These are phyloP conservation scores for Cladophialophora carrionii DNA, from an alignment of 2,329 filamentous ascomycete genomes.

Conservation along the genomic window DNA sequence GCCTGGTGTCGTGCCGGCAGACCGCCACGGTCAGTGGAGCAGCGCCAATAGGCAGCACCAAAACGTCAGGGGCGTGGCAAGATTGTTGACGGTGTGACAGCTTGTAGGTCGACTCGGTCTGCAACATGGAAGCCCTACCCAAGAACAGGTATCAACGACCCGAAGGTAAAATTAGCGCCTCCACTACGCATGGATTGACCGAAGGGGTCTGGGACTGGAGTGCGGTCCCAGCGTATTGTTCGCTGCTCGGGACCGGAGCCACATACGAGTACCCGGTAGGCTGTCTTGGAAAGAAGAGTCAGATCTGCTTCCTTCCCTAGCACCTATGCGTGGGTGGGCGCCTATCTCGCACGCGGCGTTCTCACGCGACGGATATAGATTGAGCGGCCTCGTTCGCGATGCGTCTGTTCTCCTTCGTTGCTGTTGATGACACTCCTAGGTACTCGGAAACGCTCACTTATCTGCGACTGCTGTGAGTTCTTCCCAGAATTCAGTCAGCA, in stretches of 20 bases:
- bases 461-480: not conserved
- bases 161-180: not conserved
- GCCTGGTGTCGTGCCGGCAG: not conserved
- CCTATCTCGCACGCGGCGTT: not conserved
- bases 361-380: not conserved
- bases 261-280: no score
- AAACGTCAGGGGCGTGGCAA: constrained; percentile 14
- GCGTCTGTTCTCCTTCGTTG: not conserved
- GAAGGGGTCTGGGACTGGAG: not conserved
- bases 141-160: not conserved
- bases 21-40: not conserved
- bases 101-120: not conserved
- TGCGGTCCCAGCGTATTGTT: not conserved
- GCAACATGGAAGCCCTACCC: constrained; percentile 5
- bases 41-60: constrained; percentile 10
- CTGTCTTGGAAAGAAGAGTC: not conserved
- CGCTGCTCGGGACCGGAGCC: not conserved
- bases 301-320: not conserved
- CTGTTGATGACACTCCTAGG: not conserved
- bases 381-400: not conserved
- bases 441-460: not conserved
- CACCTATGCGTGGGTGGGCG: not conserved
- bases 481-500: not conserved
- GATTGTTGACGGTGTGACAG: constrained; percentile 9
- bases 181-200: not conserved